Conservation (phyloP, 1,284 basidiomycete genomes). For the Ganoderma lingzhi region DNA sequence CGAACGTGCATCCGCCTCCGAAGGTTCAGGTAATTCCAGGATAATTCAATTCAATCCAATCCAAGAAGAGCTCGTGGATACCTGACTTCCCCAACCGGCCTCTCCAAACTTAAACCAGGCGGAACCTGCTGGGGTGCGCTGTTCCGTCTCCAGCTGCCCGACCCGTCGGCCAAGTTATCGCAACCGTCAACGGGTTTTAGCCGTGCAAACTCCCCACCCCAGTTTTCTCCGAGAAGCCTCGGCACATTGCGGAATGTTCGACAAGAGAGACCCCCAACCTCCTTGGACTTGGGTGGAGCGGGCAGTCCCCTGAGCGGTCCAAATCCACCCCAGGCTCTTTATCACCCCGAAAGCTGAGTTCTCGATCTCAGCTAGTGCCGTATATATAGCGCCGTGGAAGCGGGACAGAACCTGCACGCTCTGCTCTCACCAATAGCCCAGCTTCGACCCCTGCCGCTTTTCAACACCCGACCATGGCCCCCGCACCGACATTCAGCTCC, state of each 20-base stretch:
- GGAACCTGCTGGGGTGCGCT: not conserved
- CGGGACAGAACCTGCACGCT: not conserved
- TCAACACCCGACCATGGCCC: slow-evolving; percentile 39
- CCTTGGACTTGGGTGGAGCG: slow-evolving; percentile 14
- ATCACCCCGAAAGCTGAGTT: not conserved
- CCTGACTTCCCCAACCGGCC: not conserved
- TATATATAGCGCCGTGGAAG: slow-evolving; percentile 7
- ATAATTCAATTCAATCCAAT: not conserved
- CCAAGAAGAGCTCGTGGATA: not conserved
- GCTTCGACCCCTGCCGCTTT: not conserved
- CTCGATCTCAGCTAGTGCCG: not conserved
- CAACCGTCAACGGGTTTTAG: not conserved
- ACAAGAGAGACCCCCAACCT: slow-evolving; percentile 16
- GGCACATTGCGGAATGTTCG: slow-evolving; percentile 17
- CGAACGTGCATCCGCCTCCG: not conserved
- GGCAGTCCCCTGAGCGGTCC: slow-evolving; percentile 11
- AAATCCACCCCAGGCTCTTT: slow-evolving; percentile 8
- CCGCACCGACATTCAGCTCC: slow-evolving; percentile 41
- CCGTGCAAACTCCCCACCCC: slow-evolving; percentile 6
- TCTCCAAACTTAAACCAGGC: not conserved
- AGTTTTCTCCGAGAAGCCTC: slow-evolving; percentile 22
- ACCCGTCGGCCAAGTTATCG: not conserved
- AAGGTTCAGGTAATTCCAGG: not conserved
- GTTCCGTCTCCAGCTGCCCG: not conserved
- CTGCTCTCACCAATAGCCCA: not conserved